Evolutionary conservation across 345 rosid species (phyloP), one percentile per base, ranked within the genome.

Genomic region (Brassica cretica): DNA sequence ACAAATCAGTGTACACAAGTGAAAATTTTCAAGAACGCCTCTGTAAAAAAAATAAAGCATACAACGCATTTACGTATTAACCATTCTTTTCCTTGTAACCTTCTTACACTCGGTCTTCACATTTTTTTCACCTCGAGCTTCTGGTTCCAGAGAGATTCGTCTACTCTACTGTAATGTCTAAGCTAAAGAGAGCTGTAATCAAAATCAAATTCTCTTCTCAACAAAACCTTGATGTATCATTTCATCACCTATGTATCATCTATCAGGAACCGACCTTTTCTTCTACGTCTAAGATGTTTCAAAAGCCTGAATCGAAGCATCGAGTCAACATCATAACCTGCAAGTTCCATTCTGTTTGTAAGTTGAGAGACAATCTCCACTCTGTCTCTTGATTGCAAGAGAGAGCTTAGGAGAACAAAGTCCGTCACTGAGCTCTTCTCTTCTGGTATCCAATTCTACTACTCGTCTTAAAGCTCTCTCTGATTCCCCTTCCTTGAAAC

Each of bases 241-340:
- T 27, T 41, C 73, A 60, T 30, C 62, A 46, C 75, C 64, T 24
- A 77, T 27, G 29, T 27, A 51, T 21, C 10, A 70, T 64, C 55
- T 51, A 53, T 55, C 62, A 63, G 30, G 25, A 71, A 67, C 64
- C 56, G 66, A 56, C 29, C 16, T 68, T 32, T 72, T 66, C 73
- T 78, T 10, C 72, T 71, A 63, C 35, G 64, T 73, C 66, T 73
- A 62, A 62, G 70, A 60, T 1, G 69, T 49, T 33, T 67, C 70
- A 88, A 79, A 73, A 85, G 82, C 6, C 65, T 59, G 27, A 6
- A 30, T 71, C 80, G 21, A 78, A 92, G 86, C 81, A 73, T 80
- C 6, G 80, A 44, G 62, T 88, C 79, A 82, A 93, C 66, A 70
- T 93, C 77, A 62, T 93, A 95, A 64, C 96, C 93, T 63, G 79